A percentile compares a stretch with the other conserved stretches of the same genome.
phyloP scores from a whole-genome alignment of 371 early-diverging fungal genomes.

The Mucor velutinosus region DNA sequence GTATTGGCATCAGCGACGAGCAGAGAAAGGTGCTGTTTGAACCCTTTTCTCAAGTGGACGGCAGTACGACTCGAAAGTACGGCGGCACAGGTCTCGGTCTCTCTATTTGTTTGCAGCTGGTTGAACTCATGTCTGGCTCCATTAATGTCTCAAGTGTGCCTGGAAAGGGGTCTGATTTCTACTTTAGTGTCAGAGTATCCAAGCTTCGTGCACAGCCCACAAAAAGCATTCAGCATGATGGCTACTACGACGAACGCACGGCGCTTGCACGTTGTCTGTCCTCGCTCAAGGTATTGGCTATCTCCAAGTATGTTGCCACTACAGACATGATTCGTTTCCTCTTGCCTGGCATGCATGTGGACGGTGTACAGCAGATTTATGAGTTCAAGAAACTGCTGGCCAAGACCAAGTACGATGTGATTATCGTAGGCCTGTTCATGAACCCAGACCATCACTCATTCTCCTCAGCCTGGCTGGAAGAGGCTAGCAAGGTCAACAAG shows the following conservation, averaged over 20 bases:
- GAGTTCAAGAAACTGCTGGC: constrained; percentile 19
- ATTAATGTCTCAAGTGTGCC: constrained; percentile 57
- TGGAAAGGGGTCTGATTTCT: constrained; percentile 59
- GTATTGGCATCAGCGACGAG: constrained; percentile 59
- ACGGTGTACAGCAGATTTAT: constrained; percentile 27
- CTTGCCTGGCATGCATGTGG: constrained; percentile 27
- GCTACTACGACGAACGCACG: constrained; percentile 22
- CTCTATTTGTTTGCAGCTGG: constrained; percentile 59
- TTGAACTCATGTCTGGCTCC: constrained; percentile 57
- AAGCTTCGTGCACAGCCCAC: constrained; percentile 31
- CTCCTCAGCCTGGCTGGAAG: constrained; percentile 23
- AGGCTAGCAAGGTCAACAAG: constrained; percentile 15
- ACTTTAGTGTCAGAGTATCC: constrained; percentile 47
- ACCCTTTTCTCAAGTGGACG: constrained; percentile 62
- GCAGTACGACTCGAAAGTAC: constrained; percentile 64
- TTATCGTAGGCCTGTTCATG: constrained; percentile 39
- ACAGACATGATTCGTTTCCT: constrained; percentile 35
- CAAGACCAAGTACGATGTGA: constrained; percentile 28
- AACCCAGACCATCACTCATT: constrained; percentile 11
- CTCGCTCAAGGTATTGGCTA: constrained; percentile 36
- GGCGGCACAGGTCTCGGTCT: constrained; percentile 70
- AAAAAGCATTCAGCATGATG: constrained; percentile 21
- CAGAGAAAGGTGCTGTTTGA: constrained; percentile 60
- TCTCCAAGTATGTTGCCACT: constrained; percentile 29
- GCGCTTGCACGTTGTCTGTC: constrained; percentile 19